Conservation (phyloP, 306 rosid species). For the Acacia acuminata region DNA sequence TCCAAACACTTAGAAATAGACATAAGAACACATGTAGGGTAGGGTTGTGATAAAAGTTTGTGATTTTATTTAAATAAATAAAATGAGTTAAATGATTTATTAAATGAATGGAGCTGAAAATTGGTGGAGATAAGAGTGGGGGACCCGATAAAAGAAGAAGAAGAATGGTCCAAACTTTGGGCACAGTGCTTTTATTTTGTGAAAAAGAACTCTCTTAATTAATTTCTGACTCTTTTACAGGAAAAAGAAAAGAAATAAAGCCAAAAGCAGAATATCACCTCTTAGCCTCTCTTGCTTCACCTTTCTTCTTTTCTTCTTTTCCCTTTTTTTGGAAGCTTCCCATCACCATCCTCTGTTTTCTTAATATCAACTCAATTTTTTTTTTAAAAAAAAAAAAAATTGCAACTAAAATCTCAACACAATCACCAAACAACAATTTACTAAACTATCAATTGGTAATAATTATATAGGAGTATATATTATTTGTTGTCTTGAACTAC, state of each 20-base stretch:
- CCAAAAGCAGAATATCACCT: neutral
- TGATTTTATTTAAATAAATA: neutral
- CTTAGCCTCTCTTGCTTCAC: constrained; percentile 13
- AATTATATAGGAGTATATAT: neutral
- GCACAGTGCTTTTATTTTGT: constrained; percentile 58
- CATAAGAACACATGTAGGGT: neutral
- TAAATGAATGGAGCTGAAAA: neutral
- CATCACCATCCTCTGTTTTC: constrained; percentile 42
- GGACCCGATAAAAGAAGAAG: constrained; percentile 49
- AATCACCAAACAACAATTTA: neutral
- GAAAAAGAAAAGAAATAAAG: neutral
- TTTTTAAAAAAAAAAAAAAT: neutral
- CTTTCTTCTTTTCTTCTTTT: constrained; percentile 15
- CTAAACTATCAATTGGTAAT: neutral
- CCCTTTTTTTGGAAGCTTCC: constrained; percentile 85
- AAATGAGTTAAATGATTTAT: neutral
- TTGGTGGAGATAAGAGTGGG: constrained; percentile 30
- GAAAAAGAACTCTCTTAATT: neutral
- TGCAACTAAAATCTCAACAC: neutral
- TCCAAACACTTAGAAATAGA: no score
- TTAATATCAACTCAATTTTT: constrained; percentile 12
- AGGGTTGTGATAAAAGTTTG: neutral
- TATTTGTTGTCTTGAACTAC: neutral
- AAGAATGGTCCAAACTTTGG: constrained; percentile 49
- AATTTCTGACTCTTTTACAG: neutral